These are phyloP conservation scores for Fusarium proliferatum DNA, from an alignment of 2,329 filamentous ascomycete genomes.

Conservation along the genomic window DNA sequence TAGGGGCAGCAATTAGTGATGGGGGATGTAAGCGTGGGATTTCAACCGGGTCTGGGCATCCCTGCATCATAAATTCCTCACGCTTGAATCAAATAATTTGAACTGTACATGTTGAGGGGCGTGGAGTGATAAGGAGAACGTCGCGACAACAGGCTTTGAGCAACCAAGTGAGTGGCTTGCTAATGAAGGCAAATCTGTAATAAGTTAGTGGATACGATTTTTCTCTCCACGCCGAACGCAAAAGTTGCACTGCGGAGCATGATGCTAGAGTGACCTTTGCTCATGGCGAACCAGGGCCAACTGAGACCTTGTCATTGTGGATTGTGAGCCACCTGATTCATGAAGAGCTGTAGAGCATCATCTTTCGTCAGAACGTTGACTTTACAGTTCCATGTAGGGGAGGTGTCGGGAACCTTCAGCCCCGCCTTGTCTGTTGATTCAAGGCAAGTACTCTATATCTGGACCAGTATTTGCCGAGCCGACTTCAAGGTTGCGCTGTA, in stretches of 20 bases:
- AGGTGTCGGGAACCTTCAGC: slow-evolving; percentile 1
- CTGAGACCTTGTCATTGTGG: slow-evolving; percentile 17
- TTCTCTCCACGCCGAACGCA: slow-evolving; percentile 17
- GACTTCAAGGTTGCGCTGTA: background rate
- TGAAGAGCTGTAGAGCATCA: slow-evolving; percentile 3
- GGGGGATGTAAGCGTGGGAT: slow-evolving; percentile 28
- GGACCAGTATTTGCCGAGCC: background rate
- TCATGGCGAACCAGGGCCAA: slow-evolving; percentile 7
- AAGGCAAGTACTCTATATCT: slow-evolving; percentile 9
- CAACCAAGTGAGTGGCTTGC: slow-evolving; percentile 31
- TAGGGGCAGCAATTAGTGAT: slow-evolving; percentile 9
- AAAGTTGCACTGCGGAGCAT: slow-evolving; percentile 22
- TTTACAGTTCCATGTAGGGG: slow-evolving; percentile 6
- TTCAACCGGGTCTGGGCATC: slow-evolving; percentile 14
- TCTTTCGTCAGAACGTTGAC: slow-evolving; percentile 7
- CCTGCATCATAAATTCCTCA: slow-evolving; percentile 37
- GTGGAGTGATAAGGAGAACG: slow-evolving; percentile 16
- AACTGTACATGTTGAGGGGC: slow-evolving; percentile 16
- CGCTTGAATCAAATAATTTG: slow-evolving; percentile 16
- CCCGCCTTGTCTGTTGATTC: slow-evolving; percentile 5
- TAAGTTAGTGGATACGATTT: slow-evolving; percentile 37
- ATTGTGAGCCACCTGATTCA: slow-evolving; percentile 10
- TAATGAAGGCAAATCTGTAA: slow-evolving; percentile 29
- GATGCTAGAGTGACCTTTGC: slow-evolving; percentile 10
- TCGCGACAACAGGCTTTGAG: slow-evolving; percentile 10